Conservation (phyloP, 768 basidiomycete species). For the Erythrobasidium yunnanense region DNA sequence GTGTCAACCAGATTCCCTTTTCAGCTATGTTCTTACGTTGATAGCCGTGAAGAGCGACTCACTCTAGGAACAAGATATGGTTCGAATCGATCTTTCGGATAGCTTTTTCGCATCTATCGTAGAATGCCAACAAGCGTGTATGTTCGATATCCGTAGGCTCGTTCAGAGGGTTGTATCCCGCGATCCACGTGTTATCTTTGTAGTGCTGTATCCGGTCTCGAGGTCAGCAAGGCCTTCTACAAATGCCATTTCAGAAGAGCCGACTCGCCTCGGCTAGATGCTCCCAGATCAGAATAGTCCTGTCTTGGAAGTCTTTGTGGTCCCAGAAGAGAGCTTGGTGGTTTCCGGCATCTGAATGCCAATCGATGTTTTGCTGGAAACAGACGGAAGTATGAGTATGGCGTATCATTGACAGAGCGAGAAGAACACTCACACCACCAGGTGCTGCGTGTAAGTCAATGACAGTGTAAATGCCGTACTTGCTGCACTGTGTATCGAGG, state of each 20-base stretch:
- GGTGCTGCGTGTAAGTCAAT: conserved; percentile 1
- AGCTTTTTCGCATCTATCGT: background rate
- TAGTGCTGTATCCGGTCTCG: background rate
- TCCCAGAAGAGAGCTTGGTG: background rate
- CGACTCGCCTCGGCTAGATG: background rate
- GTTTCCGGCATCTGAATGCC: conserved; percentile 1
- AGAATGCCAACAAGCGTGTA: background rate
- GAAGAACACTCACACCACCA: background rate
- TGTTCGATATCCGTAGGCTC: background rate
- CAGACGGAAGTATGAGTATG: too few relatives aligned
- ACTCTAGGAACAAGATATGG: conserved; percentile 6
- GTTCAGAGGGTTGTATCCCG: conserved; percentile 2
- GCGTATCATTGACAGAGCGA: too few relatives aligned
- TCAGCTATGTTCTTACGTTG: background rate
- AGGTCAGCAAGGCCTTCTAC: background rate
- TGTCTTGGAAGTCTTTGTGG: conserved; percentile 3
- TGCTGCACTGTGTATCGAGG: background rate
- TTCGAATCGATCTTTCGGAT: background rate
- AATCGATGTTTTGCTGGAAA: background rate
- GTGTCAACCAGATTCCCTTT: too few relatives aligned
- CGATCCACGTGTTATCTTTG: conserved; percentile 1
- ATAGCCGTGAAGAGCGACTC: background rate
- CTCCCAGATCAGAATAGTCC: background rate
- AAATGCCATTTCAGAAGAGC: background rate
- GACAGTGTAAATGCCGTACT: conserved; percentile 3